Percentiles rank a stretch among this genome's conserved stretches.
These are phyloP conservation scores for Leccinellum rugosiceps DNA, from an alignment of 768 basidiomycete genomes.

Conservation along the genomic window DNA sequence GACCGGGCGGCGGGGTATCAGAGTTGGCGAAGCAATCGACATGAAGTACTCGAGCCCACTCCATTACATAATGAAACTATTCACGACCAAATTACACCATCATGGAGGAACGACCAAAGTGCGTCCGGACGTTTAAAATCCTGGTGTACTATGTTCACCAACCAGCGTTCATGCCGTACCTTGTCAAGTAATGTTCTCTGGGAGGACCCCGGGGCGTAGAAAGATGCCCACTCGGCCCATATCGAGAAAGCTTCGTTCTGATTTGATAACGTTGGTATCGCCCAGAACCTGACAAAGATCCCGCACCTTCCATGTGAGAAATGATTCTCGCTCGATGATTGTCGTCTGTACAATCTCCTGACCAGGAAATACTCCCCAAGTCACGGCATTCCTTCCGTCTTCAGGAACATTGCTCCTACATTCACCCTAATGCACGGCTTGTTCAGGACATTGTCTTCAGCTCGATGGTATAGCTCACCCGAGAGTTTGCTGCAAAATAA, in stretches of 20 bases:
- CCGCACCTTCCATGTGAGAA: slow-evolving; percentile 92
- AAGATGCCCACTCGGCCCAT: slow-evolving; percentile 92
- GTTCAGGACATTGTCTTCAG: neutral
- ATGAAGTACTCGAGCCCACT: slow-evolving; percentile 27
- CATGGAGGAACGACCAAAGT: slow-evolving; percentile 83
- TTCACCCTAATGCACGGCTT: slow-evolving; percentile 54
- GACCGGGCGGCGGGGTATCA: slow-evolving; percentile 59
- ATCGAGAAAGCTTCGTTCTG: slow-evolving; percentile 96
- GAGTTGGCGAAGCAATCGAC: slow-evolving; percentile 63
- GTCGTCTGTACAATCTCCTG: slow-evolving; percentile 96
- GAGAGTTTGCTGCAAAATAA: slow-evolving; percentile 80
- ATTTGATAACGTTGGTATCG: neutral
- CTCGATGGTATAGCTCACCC: slow-evolving; percentile 42
- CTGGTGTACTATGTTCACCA: slow-evolving; percentile 91
- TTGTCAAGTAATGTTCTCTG: slow-evolving; percentile 71
- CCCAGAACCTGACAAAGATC: neutral
- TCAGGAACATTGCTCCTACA: slow-evolving; percentile 75
- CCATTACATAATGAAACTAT: neutral
- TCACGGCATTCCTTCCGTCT: slow-evolving; percentile 87
- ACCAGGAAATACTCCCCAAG: slow-evolving; percentile 98
- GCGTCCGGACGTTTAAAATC: slow-evolving; percentile 79
- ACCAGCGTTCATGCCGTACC: slow-evolving; percentile 75
- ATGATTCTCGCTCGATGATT: slow-evolving; percentile 92
- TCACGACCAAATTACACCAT: slow-evolving; percentile 3
- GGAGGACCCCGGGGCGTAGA: slow-evolving; percentile 72